Evolutionary conservation across 1,284 basidiomycete genomes (phyloP).

Genomic region (Anthracocystis panici-leucophaei): DNA sequence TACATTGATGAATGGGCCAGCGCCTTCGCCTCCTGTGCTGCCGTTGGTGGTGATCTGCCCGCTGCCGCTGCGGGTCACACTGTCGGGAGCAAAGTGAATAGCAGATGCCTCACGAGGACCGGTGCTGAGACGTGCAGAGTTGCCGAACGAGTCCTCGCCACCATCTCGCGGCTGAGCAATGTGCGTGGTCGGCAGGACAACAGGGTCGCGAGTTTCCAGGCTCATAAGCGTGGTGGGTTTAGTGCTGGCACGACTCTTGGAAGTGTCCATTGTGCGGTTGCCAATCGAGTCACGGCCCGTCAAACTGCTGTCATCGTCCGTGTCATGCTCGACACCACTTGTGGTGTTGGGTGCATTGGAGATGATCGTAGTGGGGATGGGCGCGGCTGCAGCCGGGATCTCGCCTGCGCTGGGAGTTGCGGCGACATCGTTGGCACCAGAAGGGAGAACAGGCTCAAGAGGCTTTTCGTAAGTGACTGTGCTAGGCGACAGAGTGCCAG

Average conservation of each 20-base stretch:
- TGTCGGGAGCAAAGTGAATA: slow-evolving; percentile 31
- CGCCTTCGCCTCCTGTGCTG: slow-evolving; percentile 19
- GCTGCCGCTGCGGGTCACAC: slow-evolving; percentile 26
- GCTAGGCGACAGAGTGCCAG: slow-evolving; percentile 13
- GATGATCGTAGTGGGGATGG: slow-evolving; percentile 19
- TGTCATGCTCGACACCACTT: slow-evolving; percentile 14
- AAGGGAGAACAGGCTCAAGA: not conserved
- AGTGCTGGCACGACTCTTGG: slow-evolving; percentile 85
- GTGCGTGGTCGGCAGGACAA: slow-evolving; percentile 76
- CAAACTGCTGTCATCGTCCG: slow-evolving; percentile 41
- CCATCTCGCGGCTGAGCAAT: slow-evolving; percentile 82
- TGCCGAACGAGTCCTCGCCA: slow-evolving; percentile 35
- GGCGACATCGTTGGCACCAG: not conserved
- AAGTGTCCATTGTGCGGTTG: slow-evolving; percentile 61
- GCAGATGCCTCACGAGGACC: slow-evolving; percentile 36
- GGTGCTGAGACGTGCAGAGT: slow-evolving; percentile 32
- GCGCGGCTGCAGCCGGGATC: slow-evolving; percentile 12
- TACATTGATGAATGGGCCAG: slow-evolving; percentile 47
- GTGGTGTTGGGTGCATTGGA: slow-evolving; percentile 5
- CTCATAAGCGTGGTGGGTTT: slow-evolving; percentile 94
- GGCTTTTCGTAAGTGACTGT: slow-evolving; percentile 16
- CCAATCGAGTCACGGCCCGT: slow-evolving; percentile 53
- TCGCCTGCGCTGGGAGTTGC: not conserved
- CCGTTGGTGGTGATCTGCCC: slow-evolving; percentile 22
- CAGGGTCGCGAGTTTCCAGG: slow-evolving; percentile 74